phyloP scores from a whole-genome alignment of 1,284 basidiomycete species.

The Ganoderma sinense region DNA sequence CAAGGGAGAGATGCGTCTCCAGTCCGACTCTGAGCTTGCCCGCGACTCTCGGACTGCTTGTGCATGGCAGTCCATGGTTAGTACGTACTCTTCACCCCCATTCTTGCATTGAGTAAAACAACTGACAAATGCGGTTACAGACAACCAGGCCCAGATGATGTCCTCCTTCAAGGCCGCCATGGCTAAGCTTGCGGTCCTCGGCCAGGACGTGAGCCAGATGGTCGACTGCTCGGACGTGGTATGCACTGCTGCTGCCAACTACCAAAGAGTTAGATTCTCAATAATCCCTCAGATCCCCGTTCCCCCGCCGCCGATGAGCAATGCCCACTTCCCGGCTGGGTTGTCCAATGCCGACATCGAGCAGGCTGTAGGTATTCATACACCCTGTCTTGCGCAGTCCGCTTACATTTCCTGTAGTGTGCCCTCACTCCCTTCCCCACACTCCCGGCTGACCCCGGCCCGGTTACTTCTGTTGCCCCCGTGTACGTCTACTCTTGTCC shows the following conservation, averaged over 20 bases:
- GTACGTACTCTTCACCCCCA: constrained; percentile 7
- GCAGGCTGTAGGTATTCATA: constrained; percentile 2
- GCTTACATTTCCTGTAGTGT: constrained; percentile 7
- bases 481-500: constrained; percentile 11
- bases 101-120: background rate
- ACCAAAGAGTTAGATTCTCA: background rate
- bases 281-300: background rate
- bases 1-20: constrained; percentile 43
- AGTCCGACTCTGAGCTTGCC: constrained; percentile 40
- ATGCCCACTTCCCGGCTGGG: constrained; percentile 23
- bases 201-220: constrained; percentile 32
- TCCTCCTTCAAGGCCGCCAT: constrained; percentile 36
- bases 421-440: constrained; percentile 29
- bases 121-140: background rate
- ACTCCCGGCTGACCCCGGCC: constrained; percentile 29
- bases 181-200: constrained; percentile 38
- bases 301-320: constrained; percentile 10
- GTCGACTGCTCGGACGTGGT: constrained; percentile 34
- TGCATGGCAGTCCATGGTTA: constrained; percentile 44
- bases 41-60: constrained; percentile 43
- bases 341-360: constrained; percentile 24
- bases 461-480: constrained; percentile 29
- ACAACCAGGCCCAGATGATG: constrained; percentile 37
- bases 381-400: background rate
- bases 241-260: background rate